Base-by-base conservation (phyloP, 108 stramenopile species). In the Fistulifera pelliculosa region DNA sequence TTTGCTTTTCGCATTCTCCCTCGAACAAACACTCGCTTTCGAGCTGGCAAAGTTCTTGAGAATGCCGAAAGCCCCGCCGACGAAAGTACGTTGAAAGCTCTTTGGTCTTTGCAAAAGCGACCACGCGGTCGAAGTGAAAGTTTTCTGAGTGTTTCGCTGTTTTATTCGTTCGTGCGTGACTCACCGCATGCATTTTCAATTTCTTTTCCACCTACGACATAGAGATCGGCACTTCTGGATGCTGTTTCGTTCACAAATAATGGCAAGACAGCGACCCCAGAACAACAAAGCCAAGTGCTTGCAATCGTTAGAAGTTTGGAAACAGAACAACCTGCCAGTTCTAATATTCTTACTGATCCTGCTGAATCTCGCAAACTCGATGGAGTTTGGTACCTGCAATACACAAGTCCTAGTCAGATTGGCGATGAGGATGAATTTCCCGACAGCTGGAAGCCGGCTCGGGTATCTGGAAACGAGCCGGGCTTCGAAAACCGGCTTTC, bases 301-400 rank as follows among this genome's bases (percentile, higher is more conserved):
- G 54, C 56, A 11, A 48, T 83, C 18, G 80, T 88, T 14, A 26
- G 75, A 16, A 50, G 57, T 6, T 42, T 88, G 40, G 86, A 88
- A 56, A 70, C 59, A 3, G 27, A 58, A 17, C 26, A 41, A 21
- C 77, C 71, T 3, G 61, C 69, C 2, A 65, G 55, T 48, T 27
- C 54, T 14, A 65, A 66, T 11, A 26, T 79, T 8, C 49, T 81
- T 28, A 69, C 76, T 0, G 54, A 83, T 58, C 38, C 63, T 0
- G 61, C 62, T 11, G 77, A 74, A 61, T 61, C 77, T 1, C 56
- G 66, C 39, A 35, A 38, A 7, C 41, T 89, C 0, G 81, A 82
- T 61, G 87, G 87, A 0, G 60, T 53, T 13, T 81, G 83, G 83
- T 83, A 70, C 54, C 54, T 89, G 14, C 73, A 80, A 52, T 89